Conservation (phyloP, 345 rosid species). For the Eucalyptus brandiana region DNA sequence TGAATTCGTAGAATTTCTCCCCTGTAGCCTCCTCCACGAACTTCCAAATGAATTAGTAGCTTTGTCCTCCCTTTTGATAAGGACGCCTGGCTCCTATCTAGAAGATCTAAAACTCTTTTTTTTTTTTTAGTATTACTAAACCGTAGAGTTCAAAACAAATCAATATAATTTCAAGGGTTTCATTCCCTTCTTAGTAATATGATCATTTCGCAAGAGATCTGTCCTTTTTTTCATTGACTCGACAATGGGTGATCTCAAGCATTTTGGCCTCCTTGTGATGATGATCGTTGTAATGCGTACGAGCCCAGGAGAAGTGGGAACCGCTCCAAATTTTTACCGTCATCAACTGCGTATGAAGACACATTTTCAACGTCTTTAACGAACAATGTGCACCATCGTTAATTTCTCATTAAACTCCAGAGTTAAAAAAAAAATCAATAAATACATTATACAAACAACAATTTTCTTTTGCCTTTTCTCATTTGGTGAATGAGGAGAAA, state of each 20-base stretch:
- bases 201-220: background rate
- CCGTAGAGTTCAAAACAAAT: too few relatives aligned
- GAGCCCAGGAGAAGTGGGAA: background rate
- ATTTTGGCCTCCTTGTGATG: background rate
- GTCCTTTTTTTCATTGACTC: background rate
- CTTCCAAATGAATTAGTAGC: background rate
- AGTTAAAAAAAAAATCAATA: background rate
- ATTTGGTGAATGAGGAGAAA: background rate
- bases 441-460: background rate
- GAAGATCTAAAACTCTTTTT: background rate
- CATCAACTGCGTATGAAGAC: background rate
- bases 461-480: too few relatives aligned
- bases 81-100: background rate
- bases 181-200: background rate
- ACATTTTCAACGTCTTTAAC: background rate
- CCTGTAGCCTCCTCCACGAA: background rate
- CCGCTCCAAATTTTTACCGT: background rate
- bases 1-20: background rate
- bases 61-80: background rate
- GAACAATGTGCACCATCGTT: background rate
- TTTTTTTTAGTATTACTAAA: too few relatives aligned
- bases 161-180: background rate
- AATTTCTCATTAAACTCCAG: background rate
- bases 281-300: background rate
- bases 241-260: background rate